These are phyloP conservation scores for Ceriops zippeliana DNA, from an alignment of 345 rosid species.

Conservation along the genomic window DNA sequence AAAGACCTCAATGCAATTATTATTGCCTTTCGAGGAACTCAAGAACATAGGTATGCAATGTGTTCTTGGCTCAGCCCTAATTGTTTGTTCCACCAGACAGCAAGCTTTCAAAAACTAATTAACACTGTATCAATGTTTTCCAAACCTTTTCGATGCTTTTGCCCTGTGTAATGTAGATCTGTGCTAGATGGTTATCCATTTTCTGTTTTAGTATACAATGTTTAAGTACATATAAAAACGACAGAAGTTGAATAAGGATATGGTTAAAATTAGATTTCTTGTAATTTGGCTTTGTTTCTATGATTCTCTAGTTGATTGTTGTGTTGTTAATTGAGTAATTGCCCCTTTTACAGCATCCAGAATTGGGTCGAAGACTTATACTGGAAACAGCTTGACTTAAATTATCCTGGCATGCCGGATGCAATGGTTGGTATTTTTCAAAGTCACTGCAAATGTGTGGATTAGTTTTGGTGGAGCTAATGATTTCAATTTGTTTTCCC, in stretches of 20 bases:
- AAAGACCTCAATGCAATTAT: conserved; percentile 53
- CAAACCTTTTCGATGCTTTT: not conserved
- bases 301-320: conserved; percentile 1
- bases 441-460: not conserved
- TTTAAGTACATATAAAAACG: not conserved
- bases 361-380: conserved; percentile 88
- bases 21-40: conserved; percentile 76
- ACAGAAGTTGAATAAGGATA: not conserved
- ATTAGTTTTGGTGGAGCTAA: not conserved
- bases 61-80: not conserved
- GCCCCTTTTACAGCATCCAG: conserved; percentile 58
- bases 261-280: not conserved
- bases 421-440: conserved; percentile 62
- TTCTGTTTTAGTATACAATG: not conserved
- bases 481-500: not conserved
- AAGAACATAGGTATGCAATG: conserved; percentile 50
- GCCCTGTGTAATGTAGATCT: too few relatives aligned
- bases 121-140: not conserved
- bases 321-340: not conserved
- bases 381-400: conserved; percentile 92
- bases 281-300: not conserved
- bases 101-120: not conserved
- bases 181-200: not conserved
- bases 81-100: not conserved
- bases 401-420: conserved; percentile 90